A percentile compares a stretch with the other conserved stretches of the same genome.
phyloP scores from a whole-genome alignment of 2,329 filamentous ascomycete species.

The Alternaria sp. region DNA sequence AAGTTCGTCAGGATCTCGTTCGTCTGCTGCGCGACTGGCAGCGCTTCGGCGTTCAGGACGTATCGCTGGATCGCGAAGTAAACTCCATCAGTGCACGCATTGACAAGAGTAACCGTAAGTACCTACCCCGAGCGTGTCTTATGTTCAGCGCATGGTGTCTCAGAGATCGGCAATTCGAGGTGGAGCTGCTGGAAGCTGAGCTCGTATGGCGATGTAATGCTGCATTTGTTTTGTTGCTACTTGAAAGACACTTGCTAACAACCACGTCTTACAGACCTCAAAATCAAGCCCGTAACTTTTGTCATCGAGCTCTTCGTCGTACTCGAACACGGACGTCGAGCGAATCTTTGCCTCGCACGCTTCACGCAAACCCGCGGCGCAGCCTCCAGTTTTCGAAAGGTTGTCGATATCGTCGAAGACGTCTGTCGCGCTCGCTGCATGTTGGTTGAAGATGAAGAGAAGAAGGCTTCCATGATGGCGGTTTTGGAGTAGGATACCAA shows the following conservation, averaged over 20 bases:
- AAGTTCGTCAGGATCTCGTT: slow-evolving; percentile 79
- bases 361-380: slow-evolving; percentile 94
- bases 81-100: slow-evolving; percentile 84
- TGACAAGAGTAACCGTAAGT: slow-evolving; percentile 79
- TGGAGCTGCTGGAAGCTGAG: slow-evolving; percentile 28
- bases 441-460: slow-evolving; percentile 68
- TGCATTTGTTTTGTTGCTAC: slow-evolving; percentile 6
- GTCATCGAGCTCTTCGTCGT: slow-evolving; percentile 88
- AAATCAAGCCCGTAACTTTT: slow-evolving; percentile 88
- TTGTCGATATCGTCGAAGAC: slow-evolving; percentile 78
- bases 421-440: slow-evolving; percentile 72
- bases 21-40: slow-evolving; percentile 81
- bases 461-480: slow-evolving; percentile 56
- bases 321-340: slow-evolving; percentile 82
- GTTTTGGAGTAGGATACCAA: slow-evolving; percentile 42
- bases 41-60: slow-evolving; percentile 79
- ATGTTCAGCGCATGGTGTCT: slow-evolving; percentile 29
- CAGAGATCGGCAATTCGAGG: slow-evolving; percentile 25
- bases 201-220: slow-evolving; percentile 31
- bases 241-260: slow-evolving; percentile 15
- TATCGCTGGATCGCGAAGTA: slow-evolving; percentile 79
- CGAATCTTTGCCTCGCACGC: slow-evolving; percentile 79
- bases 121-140: slow-evolving; percentile 17
- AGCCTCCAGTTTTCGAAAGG: slow-evolving; percentile 85
- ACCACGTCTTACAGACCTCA: slow-evolving; percentile 67